These are phyloP conservation scores for Exophiala phaeomuriformis DNA, from an alignment of 2,329 filamentous ascomycete species.

Conservation along the genomic window DNA sequence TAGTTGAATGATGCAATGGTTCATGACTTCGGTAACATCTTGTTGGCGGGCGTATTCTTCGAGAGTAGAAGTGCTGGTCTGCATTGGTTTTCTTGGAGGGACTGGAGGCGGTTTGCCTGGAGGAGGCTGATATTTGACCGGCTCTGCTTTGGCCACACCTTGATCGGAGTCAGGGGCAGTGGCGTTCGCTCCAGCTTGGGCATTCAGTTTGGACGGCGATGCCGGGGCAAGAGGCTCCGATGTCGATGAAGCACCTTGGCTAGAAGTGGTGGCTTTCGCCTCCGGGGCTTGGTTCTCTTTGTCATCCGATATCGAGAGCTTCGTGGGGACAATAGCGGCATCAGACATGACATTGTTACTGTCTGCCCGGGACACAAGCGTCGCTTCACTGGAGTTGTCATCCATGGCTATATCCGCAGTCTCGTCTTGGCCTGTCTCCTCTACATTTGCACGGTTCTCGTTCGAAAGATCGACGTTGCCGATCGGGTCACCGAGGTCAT, in stretches of 20 bases:
- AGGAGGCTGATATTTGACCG: slow-evolving; percentile 28
- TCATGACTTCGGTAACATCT: slow-evolving; percentile 93
- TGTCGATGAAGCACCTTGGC: slow-evolving; percentile 3
- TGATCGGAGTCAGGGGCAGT: slow-evolving; percentile 13
- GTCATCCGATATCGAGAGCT: slow-evolving; percentile 28
- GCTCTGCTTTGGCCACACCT: slow-evolving; percentile 8
- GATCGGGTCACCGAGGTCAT: not conserved
- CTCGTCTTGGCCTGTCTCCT: not conserved
- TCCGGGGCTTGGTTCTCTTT: slow-evolving; percentile 36
- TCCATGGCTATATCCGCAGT: slow-evolving; percentile 8
- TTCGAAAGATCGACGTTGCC: not conserved
- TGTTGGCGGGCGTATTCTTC: slow-evolving; percentile 65
- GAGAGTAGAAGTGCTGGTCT: slow-evolving; percentile 28
- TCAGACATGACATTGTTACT: slow-evolving; percentile 34
- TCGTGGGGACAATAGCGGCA: slow-evolving; percentile 29
- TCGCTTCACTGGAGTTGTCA: slow-evolving; percentile 34
- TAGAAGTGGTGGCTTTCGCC: slow-evolving; percentile 13
- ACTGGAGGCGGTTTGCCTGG: slow-evolving; percentile 48
- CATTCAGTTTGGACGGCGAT: slow-evolving; percentile 25
- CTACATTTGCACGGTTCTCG: slow-evolving; percentile 2
- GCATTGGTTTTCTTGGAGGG: slow-evolving; percentile 42
- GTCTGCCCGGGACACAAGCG: slow-evolving; percentile 33
- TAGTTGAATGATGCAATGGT: slow-evolving; percentile 83
- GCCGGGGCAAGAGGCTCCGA: slow-evolving; percentile 31
- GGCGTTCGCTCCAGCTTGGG: slow-evolving; percentile 23